Evolutionary conservation across 805 yeast species (phyloP), one percentile per base, ranked within the genome.

Genomic region (Candida methanosorbosa): DNA sequence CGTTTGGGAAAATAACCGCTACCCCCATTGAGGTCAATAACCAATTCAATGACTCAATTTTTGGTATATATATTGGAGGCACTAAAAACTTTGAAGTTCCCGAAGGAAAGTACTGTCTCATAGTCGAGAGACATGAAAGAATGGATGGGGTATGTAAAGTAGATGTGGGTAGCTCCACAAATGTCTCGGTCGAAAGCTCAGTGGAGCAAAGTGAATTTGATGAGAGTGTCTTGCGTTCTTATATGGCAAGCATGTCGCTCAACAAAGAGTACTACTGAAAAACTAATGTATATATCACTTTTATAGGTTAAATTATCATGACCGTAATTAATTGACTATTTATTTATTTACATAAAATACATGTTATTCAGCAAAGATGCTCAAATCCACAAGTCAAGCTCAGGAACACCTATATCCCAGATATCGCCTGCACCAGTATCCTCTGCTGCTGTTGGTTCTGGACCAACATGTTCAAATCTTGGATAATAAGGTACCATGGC

Each of bases 401-500:
- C 61, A 16, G 34, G 22, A 13, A 55, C 49, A n/a, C 59, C 52
- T 17, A 49, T 33, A 33, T 55, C 58, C 3, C 30, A 36, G n/a
- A 29, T 34, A 1, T 39, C 41, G 18, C 39, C 37, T 1, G 41
- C 22, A 8, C 15, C 25, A 13, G 48, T 40, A 8, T 12, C 13
- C 21, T 34, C 39, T 27, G 40, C 39, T 4, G 39, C 36, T 29
- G 38, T 37, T 9, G 44, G 21, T 29, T 42, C 46, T 5, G 37
- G 49, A 3, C 57, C 58, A 19, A 55, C 34, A 4, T 32, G 21
- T 23, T 66, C 70, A n/a, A 77, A 45, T 4, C 60, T 45, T 2
- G 97, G 97, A 53, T 82, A 87, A 47, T 70, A 76, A 1, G 97
- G 95, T 2, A 87, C 86, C 51, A 92, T 53, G 0, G 88, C 61